These are phyloP conservation scores for Furcasterigmium furcatum DNA, from an alignment of 2,329 filamentous ascomycete genomes.

Conservation along the genomic window DNA sequence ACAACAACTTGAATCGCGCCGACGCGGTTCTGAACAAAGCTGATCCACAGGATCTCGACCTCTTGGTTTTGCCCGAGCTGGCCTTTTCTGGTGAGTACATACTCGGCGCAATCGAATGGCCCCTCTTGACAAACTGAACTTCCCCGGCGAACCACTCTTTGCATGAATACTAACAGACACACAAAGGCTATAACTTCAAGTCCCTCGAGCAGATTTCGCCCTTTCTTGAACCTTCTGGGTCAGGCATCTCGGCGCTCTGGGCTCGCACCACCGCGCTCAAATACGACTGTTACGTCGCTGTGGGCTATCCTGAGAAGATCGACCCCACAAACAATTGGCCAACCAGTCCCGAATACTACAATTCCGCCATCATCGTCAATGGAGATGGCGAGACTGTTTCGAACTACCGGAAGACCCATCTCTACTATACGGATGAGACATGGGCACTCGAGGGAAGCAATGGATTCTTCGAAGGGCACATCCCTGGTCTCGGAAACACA, in stretches of 20 bases:
- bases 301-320: conserved; percentile 72
- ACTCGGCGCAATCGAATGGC: too few species aligned
- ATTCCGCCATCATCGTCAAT: conserved; percentile 51
- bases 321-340: conserved; percentile 50
- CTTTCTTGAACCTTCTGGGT: conserved; percentile 62
- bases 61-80: conserved; percentile 73
- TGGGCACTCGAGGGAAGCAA: conserved; percentile 50
- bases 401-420: conserved; percentile 57
- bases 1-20: conserved; percentile 68
- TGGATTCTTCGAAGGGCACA: conserved; percentile 39
- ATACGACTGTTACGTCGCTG: conserved; percentile 64
- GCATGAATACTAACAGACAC: background rate
- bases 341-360: conserved; percentile 50
- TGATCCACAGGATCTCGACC: conserved; percentile 54
- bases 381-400: conserved; percentile 56
- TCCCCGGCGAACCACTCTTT: too few species aligned
- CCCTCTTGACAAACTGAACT: too few species aligned
- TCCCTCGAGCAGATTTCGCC: conserved; percentile 65
- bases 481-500: conserved; percentile 40
- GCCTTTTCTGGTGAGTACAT: conserved; percentile 69
- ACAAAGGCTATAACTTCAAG: conserved; percentile 72
- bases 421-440: conserved; percentile 55
- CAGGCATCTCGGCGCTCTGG: conserved; percentile 70
- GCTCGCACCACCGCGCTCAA: conserved; percentile 63
- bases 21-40: conserved; percentile 58